These are phyloP conservation scores for Aspergillus sp. DNA, from an alignment of 2,329 filamentous ascomycete species.

Conservation along the genomic window DNA sequence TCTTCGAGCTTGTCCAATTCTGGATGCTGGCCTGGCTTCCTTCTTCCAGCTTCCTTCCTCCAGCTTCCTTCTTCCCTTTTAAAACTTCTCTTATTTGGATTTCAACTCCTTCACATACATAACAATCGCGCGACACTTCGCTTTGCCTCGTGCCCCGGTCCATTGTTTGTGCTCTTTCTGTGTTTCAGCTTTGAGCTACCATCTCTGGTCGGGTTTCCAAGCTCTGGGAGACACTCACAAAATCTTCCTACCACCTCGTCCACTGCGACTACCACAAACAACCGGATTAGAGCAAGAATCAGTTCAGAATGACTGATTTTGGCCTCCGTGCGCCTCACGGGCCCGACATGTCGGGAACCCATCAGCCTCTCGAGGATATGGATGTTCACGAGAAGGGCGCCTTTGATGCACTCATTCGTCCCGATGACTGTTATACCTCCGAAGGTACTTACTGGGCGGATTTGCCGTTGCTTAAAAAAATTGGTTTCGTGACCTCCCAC, in stretches of 20 bases:
- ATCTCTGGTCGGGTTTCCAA: too few species aligned
- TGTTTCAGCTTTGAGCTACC: too few species aligned
- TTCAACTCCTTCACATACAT: too few species aligned
- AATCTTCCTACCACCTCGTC: neutral
- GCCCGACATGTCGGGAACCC: slow-evolving; percentile 39
- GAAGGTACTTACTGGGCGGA: slow-evolving; percentile 92
- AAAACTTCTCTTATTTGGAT: neutral
- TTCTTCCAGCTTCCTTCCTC: too few species aligned
- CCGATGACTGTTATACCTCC: slow-evolving; percentile 76
- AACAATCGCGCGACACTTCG: too few species aligned
- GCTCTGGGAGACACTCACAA: too few species aligned
- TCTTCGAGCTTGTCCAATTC: too few species aligned
- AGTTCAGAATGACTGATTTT: slow-evolving; percentile 28
- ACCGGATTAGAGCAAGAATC: neutral
- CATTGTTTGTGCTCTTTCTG: too few species aligned
- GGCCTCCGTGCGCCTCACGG: slow-evolving; percentile 40
- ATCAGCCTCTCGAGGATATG: slow-evolving; percentile 44
- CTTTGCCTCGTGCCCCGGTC: too few species aligned
- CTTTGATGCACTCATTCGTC: slow-evolving; percentile 74
- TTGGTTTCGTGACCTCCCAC: slow-evolving; percentile 66
- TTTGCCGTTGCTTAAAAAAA: slow-evolving; percentile 59
- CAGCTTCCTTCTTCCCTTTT: too few species aligned
- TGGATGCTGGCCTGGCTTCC: too few species aligned
- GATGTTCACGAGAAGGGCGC: slow-evolving; percentile 51
- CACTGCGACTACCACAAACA: neutral